These are phyloP conservation scores for Metschnikowia vanudenii DNA, from an alignment of 805 yeast genomes.

Conservation along the genomic window DNA sequence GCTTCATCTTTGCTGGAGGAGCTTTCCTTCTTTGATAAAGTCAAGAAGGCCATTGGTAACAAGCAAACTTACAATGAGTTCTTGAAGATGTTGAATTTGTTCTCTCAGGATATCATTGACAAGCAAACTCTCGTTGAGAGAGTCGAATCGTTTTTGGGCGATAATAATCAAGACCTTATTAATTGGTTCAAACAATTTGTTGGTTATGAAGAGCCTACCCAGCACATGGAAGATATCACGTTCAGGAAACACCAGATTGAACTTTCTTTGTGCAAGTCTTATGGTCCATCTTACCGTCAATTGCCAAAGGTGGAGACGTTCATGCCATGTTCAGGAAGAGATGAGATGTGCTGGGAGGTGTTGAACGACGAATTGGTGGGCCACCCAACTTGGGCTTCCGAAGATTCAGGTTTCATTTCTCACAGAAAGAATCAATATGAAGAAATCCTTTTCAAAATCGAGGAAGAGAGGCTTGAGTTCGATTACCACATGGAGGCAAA, in stretches of 20 bases:
- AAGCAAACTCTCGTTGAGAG: constrained; percentile 77
- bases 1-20: constrained; percentile 75
- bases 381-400: constrained; percentile 99
- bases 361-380: constrained; percentile 99
- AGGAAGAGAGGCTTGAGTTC: constrained; percentile 96
- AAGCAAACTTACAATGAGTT: constrained; percentile 92
- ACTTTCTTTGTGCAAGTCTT: constrained; percentile 84
- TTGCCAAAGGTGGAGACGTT: constrained; percentile 91
- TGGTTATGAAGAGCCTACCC: constrained; percentile 82
- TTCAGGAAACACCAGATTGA: constrained; percentile 91
- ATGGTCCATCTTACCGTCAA: constrained; percentile 92
- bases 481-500: constrained; percentile 95
- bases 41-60: constrained; percentile 82
- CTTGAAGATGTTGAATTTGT: constrained; percentile 80
- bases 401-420: constrained; percentile 98
- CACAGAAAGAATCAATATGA: constrained; percentile 98
- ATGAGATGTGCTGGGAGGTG: constrained; percentile 99
- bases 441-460: constrained; percentile 90
- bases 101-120: constrained; percentile 87
- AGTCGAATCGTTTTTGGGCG: constrained; percentile 82
- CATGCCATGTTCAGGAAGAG: constrained; percentile 98
- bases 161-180: constrained; percentile 67
- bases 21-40: constrained; percentile 86
- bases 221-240: constrained; percentile 80
- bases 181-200: constrained; percentile 93